Evolutionary conservation across 176 grass and related monocot genomes (phyloP).

Genomic region (Lolium perenne): DNA sequence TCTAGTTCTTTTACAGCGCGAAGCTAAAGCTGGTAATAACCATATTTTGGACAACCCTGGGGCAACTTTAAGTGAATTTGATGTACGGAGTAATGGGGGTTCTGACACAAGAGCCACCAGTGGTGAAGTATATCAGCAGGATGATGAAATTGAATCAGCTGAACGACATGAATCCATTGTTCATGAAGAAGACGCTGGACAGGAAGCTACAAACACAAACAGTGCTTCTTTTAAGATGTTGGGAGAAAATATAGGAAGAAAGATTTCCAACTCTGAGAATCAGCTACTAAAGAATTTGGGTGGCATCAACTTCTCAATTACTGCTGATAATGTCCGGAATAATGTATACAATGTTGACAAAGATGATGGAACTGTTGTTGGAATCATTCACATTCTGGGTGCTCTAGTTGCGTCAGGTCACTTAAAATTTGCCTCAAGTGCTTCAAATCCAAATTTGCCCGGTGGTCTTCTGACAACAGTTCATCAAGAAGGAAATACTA

Average conservation of each 20-base stretch:
- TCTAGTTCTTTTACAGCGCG: constrained; percentile 89
- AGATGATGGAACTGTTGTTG: constrained; percentile 89
- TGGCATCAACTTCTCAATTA: constrained; percentile 86
- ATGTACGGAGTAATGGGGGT: constrained; percentile 33
- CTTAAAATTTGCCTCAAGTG: constrained; percentile 68
- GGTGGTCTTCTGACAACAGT: constrained; percentile 51
- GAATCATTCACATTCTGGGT: constrained; percentile 90
- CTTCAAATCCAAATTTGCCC: constrained; percentile 50
- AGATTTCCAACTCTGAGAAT: constrained; percentile 53
- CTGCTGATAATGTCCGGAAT: constrained; percentile 84
- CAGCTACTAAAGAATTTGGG: constrained; percentile 82
- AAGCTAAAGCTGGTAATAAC: constrained; percentile 81
- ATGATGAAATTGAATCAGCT: constrained; percentile 53
- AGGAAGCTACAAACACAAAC: constrained; percentile 45
- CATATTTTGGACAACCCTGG: constrained; percentile 63
- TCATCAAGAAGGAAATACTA: constrained; percentile 76
- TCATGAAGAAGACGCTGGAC: constrained; percentile 44
- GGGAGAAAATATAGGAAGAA: constrained; percentile 58
- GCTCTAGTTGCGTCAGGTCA: constrained; percentile 85
- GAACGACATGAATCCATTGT: constrained; percentile 43
- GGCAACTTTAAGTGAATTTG: constrained; percentile 44
- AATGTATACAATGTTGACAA: constrained; percentile 95
- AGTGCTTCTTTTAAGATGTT: constrained; percentile 37
- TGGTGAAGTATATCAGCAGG: constrained; percentile 43
- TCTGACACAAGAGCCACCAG: constrained; percentile 43